These are phyloP conservation scores for Myrica gale DNA, from an alignment of 306 rosid species.

Conservation along the genomic window DNA sequence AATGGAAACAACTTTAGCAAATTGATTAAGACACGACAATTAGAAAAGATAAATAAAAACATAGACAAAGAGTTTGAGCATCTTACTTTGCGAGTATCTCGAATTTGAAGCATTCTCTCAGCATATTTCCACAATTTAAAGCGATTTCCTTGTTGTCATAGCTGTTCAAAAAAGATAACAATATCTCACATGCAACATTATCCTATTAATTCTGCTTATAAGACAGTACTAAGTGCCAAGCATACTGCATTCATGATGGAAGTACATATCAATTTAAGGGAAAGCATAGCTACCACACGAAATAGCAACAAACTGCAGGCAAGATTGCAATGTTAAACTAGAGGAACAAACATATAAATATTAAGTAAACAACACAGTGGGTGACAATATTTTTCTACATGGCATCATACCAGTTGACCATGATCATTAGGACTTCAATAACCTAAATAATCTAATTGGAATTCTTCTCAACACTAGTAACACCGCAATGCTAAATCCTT, in stretches of 20 bases:
- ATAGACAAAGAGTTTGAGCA: not conserved
- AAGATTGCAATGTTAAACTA: not conserved
- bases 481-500: not conserved
- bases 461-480: not conserved
- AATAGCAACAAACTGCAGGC: not conserved
- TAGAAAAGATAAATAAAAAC: constrained; percentile 3
- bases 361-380: not conserved
- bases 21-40: constrained; percentile 17
- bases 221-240: not conserved
- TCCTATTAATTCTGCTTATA: not conserved
- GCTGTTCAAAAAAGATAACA: constrained; percentile 46
- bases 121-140: constrained; percentile 82
- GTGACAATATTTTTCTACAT: not conserved
- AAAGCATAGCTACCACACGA: not conserved
- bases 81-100: constrained; percentile 83
- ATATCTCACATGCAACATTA: constrained; percentile 17
- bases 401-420: not conserved
- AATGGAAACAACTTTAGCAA: constrained; percentile 19
- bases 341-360: not conserved
- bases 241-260: not conserved
- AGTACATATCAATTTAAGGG: not conserved
- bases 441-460: not conserved
- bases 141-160: constrained; percentile 97
- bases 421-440: not conserved
- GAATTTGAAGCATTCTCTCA: constrained; percentile 94